Evolutionary conservation across 2,329 filamentous ascomycete genomes (phyloP).

Genomic region (Dichotomopilus funicola): DNA sequence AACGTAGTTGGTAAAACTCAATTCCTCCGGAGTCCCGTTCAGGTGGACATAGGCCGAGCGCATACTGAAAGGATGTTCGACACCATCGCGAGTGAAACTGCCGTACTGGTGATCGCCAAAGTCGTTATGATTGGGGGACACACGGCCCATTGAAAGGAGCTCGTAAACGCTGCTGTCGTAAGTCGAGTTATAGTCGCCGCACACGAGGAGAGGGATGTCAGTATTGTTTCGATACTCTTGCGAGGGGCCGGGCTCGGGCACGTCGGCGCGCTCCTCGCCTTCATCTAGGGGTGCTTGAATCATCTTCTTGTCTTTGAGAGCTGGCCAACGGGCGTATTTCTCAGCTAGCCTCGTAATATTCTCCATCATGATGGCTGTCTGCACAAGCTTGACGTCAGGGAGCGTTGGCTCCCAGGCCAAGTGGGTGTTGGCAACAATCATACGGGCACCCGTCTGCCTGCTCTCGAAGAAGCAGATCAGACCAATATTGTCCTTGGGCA

Average conservation of each 20-base stretch:
- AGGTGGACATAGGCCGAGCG: constrained; percentile 84
- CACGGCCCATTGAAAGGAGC: constrained; percentile 71
- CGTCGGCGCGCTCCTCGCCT: constrained; percentile 42
- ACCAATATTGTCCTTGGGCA: constrained; percentile 97
- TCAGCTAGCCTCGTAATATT: constrained; percentile 80
- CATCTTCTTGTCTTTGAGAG: constrained; percentile 74
- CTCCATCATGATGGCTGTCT: constrained; percentile 93
- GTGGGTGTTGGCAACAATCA: constrained; percentile 92
- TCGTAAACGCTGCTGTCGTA: constrained; percentile 86
- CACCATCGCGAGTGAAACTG: constrained; percentile 85
- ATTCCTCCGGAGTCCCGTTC: constrained; percentile 72
- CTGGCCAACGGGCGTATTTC: constrained; percentile 70
- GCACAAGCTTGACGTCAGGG: constrained; percentile 92
- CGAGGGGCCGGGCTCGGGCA: constrained; percentile 67
- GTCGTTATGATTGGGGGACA: constrained; percentile 74
- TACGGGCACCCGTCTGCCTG: constrained; percentile 75
- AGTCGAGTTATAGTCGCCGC: constrained; percentile 93
- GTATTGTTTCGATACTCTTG: constrained; percentile 80
- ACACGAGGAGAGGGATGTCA: constrained; percentile 84
- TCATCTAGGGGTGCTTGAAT: constrained; percentile 41
- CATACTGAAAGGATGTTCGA: constrained; percentile 89
- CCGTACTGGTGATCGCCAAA: constrained; percentile 79
- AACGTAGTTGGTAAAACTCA: constrained; percentile 95
- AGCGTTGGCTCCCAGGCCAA: constrained; percentile 89
- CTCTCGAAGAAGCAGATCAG: constrained; percentile 92